A percentile compares a stretch with the other conserved stretches of the same genome.
These are phyloP conservation scores for Tolypocladium endophyticum DNA, from an alignment of 2,329 filamentous ascomycete species.

Conservation along the genomic window DNA sequence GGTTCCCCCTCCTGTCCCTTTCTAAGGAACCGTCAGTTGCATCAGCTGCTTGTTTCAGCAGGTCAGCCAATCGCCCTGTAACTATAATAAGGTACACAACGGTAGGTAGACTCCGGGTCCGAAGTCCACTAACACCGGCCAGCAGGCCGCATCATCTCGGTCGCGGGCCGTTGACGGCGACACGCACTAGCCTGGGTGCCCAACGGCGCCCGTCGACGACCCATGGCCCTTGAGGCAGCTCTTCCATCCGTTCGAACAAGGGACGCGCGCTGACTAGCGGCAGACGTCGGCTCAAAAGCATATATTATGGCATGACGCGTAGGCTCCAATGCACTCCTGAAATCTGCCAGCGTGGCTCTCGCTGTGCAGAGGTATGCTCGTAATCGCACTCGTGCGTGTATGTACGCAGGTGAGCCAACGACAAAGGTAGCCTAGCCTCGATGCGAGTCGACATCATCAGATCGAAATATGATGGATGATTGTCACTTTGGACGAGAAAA, in stretches of 20 bases:
- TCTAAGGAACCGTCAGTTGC: not conserved
- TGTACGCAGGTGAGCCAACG: not conserved
- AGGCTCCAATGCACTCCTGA: not conserved
- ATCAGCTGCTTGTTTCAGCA: constrained; percentile 7
- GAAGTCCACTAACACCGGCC: not conserved
- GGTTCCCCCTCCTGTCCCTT: not conserved
- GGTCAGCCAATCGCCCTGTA: constrained; percentile 3
- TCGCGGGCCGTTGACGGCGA: not conserved
- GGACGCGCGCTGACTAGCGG: not conserved
- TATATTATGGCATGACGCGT: not conserved
- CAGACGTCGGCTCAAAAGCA: not conserved
- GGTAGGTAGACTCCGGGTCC: not conserved
- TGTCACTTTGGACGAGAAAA: not conserved
- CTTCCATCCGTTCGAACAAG: not conserved
- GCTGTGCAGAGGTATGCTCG: no score
- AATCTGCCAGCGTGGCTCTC: not conserved
- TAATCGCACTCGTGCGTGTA: not conserved
- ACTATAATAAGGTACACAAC: not conserved
- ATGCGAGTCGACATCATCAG: not conserved
- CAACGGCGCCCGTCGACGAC: not conserved
- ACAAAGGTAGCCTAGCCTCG: not conserved
- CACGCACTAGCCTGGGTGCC: not conserved
- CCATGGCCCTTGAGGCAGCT: no score
- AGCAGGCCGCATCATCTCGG: not conserved
- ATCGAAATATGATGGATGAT: not conserved